Percentiles rank a stretch among this genome's conserved stretches.
Conservation (phyloP, 306 rosid species). For the Trichosanthes cucumerina region DNA sequence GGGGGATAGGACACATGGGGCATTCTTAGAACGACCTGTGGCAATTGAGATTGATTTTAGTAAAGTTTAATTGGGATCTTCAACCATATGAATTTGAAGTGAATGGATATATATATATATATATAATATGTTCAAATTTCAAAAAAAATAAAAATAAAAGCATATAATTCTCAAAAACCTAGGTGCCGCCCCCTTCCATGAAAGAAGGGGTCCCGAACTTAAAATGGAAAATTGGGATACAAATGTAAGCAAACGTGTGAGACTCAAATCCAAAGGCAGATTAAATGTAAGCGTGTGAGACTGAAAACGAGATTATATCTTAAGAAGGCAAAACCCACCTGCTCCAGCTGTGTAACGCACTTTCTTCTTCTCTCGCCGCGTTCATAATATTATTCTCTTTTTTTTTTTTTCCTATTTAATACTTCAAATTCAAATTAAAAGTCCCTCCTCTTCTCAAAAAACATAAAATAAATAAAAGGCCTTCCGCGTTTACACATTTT, state of each 20-base stretch:
- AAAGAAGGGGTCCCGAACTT: not conserved
- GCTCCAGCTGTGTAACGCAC: conserved; percentile 1
- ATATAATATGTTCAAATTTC: no score
- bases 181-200: not conserved
- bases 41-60: not conserved
- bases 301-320: not conserved
- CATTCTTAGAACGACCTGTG: not conserved
- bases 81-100: not conserved
- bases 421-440: not conserved
- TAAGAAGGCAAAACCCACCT: not conserved
- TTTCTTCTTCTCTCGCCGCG: not conserved
- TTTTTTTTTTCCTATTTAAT: not conserved
- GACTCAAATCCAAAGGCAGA: not conserved
- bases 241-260: conserved; percentile 3
- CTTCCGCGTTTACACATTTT: not conserved
- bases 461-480: not conserved
- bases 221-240: not conserved
- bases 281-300: conserved; percentile 10
- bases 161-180: not conserved
- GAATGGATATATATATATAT: not conserved
- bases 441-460: not conserved
- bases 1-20: not conserved
- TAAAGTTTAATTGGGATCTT: not conserved
- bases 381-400: not conserved
- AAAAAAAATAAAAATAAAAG: not conserved